Conservation (phyloP, 805 yeast species). For the Barnettozyma siamensis region DNA sequence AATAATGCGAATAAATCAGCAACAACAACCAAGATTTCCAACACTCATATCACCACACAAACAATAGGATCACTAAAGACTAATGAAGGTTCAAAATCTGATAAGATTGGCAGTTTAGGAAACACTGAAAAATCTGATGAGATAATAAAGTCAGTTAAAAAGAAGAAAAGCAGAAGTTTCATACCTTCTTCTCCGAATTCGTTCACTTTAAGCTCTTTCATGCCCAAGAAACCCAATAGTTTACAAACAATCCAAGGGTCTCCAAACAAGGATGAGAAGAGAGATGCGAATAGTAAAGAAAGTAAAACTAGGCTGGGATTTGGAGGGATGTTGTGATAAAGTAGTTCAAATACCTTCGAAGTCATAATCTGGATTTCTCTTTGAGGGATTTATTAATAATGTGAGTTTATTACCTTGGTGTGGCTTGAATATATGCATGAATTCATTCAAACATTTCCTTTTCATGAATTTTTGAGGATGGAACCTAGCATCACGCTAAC, state of each 20-base stretch:
- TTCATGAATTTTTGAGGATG: too few relatives aligned
- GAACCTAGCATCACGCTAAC: constrained; percentile 3
- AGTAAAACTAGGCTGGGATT: background rate
- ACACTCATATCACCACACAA: constrained; percentile 18
- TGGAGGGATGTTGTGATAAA: constrained; percentile 1
- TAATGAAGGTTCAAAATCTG: background rate
- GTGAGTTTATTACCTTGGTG: too few relatives aligned
- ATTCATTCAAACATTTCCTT: background rate
- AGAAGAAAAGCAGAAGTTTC: background rate
- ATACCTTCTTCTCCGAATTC: constrained; percentile 25
- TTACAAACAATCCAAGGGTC: constrained; percentile 23
- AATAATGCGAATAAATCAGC: constrained; percentile 13
- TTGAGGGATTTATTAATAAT: too few relatives aligned
- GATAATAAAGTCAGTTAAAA: background rate
- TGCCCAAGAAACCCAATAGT: constrained; percentile 5
- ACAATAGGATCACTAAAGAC: constrained; percentile 11
- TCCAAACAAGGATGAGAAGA: constrained; percentile 14
- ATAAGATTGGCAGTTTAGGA: background rate
- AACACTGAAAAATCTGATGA: background rate
- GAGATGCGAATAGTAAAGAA: too few relatives aligned
- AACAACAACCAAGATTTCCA: constrained; percentile 19
- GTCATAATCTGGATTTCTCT: too few relatives aligned
- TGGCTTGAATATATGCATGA: too few relatives aligned
- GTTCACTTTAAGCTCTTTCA: constrained; percentile 17
- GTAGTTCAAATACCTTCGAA: background rate